Evolutionary conservation across 768 basidiomycete genomes (phyloP).

Genomic region (Pholiota molesta): DNA sequence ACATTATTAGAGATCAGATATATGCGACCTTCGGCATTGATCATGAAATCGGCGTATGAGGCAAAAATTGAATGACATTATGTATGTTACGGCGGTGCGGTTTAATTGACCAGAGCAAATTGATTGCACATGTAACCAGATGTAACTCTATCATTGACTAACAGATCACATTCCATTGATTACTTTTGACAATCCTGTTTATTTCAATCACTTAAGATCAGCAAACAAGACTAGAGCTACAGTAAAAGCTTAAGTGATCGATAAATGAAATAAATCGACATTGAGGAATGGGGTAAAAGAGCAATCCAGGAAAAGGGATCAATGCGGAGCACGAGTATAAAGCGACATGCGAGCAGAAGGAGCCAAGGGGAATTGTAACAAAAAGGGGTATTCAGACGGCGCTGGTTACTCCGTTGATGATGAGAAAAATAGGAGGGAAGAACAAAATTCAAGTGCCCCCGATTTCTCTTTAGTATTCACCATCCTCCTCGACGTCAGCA

Average conservation of each 20-base stretch:
- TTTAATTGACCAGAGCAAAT: too few species aligned
- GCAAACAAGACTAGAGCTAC: slow-evolving; percentile 23
- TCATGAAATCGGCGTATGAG: too few species aligned
- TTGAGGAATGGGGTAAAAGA: slow-evolving; percentile 11
- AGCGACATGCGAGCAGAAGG: slow-evolving; percentile 9
- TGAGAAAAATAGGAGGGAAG: slow-evolving; percentile 22
- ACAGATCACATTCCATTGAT: background rate
- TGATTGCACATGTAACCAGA: too few species aligned
- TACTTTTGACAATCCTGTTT: slow-evolving; percentile 16
- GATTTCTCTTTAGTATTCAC: slow-evolving; percentile 50
- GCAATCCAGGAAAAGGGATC: background rate
- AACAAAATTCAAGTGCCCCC: slow-evolving; percentile 10
- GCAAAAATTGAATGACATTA: too few species aligned
- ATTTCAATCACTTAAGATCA: slow-evolving; percentile 15
- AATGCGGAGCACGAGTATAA: background rate
- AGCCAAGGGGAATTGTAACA: slow-evolving; percentile 12
- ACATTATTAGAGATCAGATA: too few species aligned
- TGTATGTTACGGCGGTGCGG: too few species aligned
- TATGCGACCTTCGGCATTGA: too few species aligned
- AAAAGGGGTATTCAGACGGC: slow-evolving; percentile 25
- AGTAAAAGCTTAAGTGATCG: slow-evolving; percentile 29
- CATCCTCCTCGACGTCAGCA: slow-evolving; percentile 72
- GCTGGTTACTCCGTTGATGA: slow-evolving; percentile 16
- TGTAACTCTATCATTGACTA: too few species aligned
- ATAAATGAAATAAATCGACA: slow-evolving; percentile 23